A percentile compares a stretch with the other conserved stretches of the same genome.
phyloP scores from a whole-genome alignment of 306 rosid species.

The Astragalus membranaceus region DNA sequence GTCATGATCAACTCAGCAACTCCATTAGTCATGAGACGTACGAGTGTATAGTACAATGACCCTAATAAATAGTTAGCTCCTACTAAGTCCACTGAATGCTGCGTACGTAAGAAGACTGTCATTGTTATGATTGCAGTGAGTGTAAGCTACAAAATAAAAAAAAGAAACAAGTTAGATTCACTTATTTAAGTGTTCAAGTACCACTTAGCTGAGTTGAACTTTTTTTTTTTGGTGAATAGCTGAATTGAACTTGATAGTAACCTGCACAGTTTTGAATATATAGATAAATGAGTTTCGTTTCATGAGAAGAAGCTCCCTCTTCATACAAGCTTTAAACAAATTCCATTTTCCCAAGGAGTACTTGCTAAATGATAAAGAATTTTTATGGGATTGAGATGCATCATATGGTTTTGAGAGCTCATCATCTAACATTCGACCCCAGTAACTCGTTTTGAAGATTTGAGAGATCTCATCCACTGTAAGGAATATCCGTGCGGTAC shows the following conservation, averaged over 20 bases:
- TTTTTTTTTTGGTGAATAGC: background rate
- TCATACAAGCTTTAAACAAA: constrained; percentile 58
- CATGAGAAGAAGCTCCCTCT: constrained; percentile 74
- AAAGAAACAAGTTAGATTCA: background rate
- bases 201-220: background rate
- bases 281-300: constrained; percentile 66
- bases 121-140: constrained; percentile 62
- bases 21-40: constrained; percentile 71
- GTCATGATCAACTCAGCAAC: constrained; percentile 72
- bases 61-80: constrained; percentile 65
- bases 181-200: background rate
- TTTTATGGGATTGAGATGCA: constrained; percentile 48
- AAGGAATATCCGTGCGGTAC: constrained; percentile 46
- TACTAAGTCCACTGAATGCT: constrained; percentile 32
- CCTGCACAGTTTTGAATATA: constrained; percentile 69
- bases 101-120: constrained; percentile 70
- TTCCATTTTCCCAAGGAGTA: constrained; percentile 63
- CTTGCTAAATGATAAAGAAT: constrained; percentile 41
- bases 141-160: constrained; percentile 42
- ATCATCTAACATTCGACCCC: constrained; percentile 49
- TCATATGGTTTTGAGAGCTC: constrained; percentile 51
- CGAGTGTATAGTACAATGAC: constrained; percentile 54
- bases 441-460: constrained; percentile 41
- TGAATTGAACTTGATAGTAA: constrained; percentile 21
- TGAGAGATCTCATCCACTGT: constrained; percentile 51